phyloP scores from a whole-genome alignment of 2,329 filamentous ascomycete genomes.

The Achaetomium macrosporum region DNA sequence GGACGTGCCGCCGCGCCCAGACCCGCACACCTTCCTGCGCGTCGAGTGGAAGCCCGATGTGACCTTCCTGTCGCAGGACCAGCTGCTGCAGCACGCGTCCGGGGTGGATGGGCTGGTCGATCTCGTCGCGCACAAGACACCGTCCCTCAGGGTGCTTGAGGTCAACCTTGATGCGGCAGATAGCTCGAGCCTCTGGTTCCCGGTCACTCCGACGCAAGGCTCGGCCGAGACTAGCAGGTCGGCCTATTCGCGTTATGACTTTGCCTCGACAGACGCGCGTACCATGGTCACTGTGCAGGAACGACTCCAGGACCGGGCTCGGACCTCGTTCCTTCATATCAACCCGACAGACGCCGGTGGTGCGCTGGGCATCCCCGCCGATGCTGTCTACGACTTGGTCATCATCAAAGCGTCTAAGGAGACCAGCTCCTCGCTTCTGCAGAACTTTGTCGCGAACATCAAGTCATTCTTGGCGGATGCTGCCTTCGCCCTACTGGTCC shows the following conservation, averaged over 20 bases:
- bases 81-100: background rate
- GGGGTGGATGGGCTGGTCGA: slow-evolving; percentile 26
- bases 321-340: background rate
- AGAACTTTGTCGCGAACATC: too few species aligned
- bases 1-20: slow-evolving; percentile 20
- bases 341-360: background rate
- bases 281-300: slow-evolving; percentile 1
- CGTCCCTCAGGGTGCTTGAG: slow-evolving; percentile 31
- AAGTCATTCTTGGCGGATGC: too few species aligned
- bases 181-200: slow-evolving; percentile 26
- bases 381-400: too few species aligned
- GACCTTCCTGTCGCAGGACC: slow-evolving; percentile 13
- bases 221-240: background rate
- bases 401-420: too few species aligned
- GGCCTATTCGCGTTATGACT: slow-evolving; percentile 16
- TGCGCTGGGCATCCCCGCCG: too few species aligned
- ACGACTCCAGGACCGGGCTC: background rate
- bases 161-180: slow-evolving; percentile 25
- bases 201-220: background rate
- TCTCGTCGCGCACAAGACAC: slow-evolving; percentile 32
- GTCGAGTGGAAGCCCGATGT: slow-evolving; percentile 25
- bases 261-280: slow-evolving; percentile 8
- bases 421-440: too few species aligned
- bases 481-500: too few species aligned
- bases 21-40: slow-evolving; percentile 22